phyloP scores from a whole-genome alignment of 1,284 basidiomycete genomes.

The Entoloma clypeatum region DNA sequence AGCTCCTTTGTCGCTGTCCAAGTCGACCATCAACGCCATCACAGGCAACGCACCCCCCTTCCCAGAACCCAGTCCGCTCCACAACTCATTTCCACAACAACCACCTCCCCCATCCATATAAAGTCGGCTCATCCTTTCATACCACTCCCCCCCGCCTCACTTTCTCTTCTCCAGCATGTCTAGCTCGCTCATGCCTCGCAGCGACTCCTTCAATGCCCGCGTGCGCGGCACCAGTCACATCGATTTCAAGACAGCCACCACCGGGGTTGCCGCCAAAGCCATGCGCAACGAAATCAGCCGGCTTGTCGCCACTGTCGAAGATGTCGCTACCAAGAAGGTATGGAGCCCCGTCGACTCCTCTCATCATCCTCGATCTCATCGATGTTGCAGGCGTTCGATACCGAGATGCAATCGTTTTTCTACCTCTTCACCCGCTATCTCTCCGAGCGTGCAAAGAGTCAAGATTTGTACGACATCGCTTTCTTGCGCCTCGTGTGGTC shows the following conservation, averaged over 20 bases:
- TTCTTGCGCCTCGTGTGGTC: slow-evolving; percentile 13
- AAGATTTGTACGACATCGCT: slow-evolving; percentile 75
- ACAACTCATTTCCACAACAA: slow-evolving; percentile 60
- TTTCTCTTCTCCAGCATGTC: slow-evolving; percentile 42
- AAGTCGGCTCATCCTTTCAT: slow-evolving; percentile 31
- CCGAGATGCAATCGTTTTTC: slow-evolving; percentile 99
- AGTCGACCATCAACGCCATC: slow-evolving; percentile 53
- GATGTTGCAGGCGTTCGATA: slow-evolving; percentile 82
- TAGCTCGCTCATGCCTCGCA: slow-evolving; percentile 54
- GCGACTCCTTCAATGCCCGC: slow-evolving; percentile 61
- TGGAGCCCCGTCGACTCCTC: slow-evolving; percentile 21
- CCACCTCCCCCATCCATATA: slow-evolving; percentile 59
- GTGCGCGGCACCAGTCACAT: slow-evolving; percentile 67
- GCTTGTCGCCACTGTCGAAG: slow-evolving; percentile 82
- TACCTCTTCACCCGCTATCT: slow-evolving; percentile 98
- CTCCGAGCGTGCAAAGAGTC: slow-evolving; percentile 89
- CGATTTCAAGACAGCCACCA: slow-evolving; percentile 98
- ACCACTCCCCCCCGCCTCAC: slow-evolving; percentile 14
- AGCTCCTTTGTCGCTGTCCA: slow-evolving; percentile 19
- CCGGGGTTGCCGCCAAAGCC: slow-evolving; percentile 94
- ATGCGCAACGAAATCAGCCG: slow-evolving; percentile 99
- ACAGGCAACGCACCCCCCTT: slow-evolving; percentile 45
- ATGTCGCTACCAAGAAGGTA: slow-evolving; percentile 82
- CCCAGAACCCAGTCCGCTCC: slow-evolving; percentile 48
- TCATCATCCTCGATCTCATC: slow-evolving; percentile 16